A percentile compares a stretch with the other conserved stretches of the same genome.
These are phyloP conservation scores for Quillaja saponaria DNA, from an alignment of 306 rosid genomes.

Conservation along the genomic window DNA sequence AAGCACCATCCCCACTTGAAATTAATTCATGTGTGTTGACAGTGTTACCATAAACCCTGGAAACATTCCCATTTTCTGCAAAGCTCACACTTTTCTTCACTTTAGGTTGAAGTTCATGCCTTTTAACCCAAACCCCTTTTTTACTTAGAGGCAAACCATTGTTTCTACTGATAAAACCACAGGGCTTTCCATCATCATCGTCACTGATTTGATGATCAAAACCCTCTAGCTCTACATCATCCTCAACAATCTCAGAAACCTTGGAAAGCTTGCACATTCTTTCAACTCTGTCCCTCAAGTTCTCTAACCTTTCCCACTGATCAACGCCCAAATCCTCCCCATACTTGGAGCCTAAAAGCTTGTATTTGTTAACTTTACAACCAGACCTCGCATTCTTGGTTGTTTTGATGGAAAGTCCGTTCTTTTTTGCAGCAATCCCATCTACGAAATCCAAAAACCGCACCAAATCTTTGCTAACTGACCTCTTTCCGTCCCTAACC, in stretches of 20 bases:
- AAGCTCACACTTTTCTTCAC: conserved; percentile 77
- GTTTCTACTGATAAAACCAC: conserved; percentile 34
- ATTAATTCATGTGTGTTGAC: conserved; percentile 28
- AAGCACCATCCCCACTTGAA: conserved; percentile 43
- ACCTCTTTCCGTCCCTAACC: conserved; percentile 67
- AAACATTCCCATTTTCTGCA: conserved; percentile 60
- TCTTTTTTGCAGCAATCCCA: conserved; percentile 53
- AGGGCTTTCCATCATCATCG: conserved; percentile 40
- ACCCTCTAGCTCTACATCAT: conserved; percentile 46
- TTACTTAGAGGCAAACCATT: conserved; percentile 25
- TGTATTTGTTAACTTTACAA: conserved; percentile 38
- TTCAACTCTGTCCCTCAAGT: conserved; percentile 75
- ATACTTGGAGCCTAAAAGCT: conserved; percentile 28
- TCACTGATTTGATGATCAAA: conserved; percentile 41
- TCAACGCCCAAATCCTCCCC: conserved; percentile 35
- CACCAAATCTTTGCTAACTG: conserved; percentile 65
- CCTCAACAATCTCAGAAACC: conserved; percentile 48
- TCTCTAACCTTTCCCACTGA: conserved; percentile 55
- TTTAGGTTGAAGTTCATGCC: conserved; percentile 50
- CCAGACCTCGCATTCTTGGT: conserved; percentile 47
- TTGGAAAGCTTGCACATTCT: conserved; percentile 56
- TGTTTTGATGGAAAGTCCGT: conserved; percentile 35
- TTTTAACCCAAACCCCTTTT: conserved; percentile 38
- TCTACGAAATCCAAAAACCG: conserved; percentile 72
- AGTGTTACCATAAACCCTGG: conserved; percentile 44